phyloP scores from a whole-genome alignment of 2,329 filamentous ascomycete genomes.

The Teratosphaeria nubilosa region DNA sequence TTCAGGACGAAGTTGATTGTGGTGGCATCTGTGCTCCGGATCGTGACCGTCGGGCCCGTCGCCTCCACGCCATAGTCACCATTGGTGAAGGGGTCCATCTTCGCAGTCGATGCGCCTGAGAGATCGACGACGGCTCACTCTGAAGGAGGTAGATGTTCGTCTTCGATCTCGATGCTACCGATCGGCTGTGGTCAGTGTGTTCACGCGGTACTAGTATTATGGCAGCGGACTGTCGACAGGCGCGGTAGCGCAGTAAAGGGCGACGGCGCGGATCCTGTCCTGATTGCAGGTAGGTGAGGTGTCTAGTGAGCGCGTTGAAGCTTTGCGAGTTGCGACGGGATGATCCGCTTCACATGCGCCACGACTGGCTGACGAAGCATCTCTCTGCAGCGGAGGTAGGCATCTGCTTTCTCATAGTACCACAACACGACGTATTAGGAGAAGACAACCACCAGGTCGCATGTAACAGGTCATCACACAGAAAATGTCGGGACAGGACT shows the following conservation, averaged over 20 bases:
- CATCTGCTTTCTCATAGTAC: not conserved
- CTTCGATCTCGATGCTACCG: not conserved
- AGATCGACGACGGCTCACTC: not conserved
- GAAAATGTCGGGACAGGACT: constrained; percentile 1
- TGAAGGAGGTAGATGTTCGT: not conserved
- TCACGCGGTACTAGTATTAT: no score
- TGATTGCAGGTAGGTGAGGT: not conserved
- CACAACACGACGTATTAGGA: not conserved
- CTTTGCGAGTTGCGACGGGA: not conserved
- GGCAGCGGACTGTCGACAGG: not conserved
- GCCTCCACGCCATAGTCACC: constrained; percentile 11
- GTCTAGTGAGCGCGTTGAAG: not conserved
- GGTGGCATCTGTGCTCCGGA: constrained; percentile 47
- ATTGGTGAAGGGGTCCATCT: constrained; percentile 1
- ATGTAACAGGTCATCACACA: no score
- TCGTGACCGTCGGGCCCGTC: constrained; percentile 12
- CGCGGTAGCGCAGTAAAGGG: not conserved
- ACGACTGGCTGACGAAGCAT: not conserved
- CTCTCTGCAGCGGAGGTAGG: not conserved
- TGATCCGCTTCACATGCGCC: not conserved
- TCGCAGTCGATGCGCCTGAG: not conserved
- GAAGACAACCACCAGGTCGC: not conserved
- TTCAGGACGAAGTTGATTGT: constrained; percentile 87
- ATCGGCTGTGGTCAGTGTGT: not conserved
- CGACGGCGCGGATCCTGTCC: not conserved